These are phyloP conservation scores for Quercus robur DNA, from an alignment of 306 rosid species.

Conservation along the genomic window DNA sequence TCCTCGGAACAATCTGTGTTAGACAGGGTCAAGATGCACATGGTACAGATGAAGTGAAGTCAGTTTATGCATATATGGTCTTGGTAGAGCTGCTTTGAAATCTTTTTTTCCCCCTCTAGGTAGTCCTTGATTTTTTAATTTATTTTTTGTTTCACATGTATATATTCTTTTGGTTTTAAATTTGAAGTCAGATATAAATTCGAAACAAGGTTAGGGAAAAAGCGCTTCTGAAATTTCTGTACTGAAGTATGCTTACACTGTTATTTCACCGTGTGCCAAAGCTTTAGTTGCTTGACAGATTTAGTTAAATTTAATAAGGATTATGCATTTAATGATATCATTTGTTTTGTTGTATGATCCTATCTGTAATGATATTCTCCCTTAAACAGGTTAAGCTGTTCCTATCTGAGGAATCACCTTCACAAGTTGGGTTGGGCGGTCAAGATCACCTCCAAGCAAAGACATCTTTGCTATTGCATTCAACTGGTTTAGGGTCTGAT, in stretches of 20 bases:
- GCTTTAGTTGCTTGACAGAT: background rate
- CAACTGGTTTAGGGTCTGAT: constrained; percentile 62
- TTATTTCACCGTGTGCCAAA: background rate
- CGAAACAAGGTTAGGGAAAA: background rate
- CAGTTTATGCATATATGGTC: constrained; percentile 4
- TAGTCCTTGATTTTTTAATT: background rate
- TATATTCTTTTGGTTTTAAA: background rate
- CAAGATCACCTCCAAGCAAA: constrained; percentile 95
- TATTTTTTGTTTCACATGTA: background rate
- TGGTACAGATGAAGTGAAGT: background rate
- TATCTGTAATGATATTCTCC: constrained; percentile 1
- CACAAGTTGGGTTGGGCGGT: constrained; percentile 70
- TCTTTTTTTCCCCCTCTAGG: background rate
- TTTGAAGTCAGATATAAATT: background rate
- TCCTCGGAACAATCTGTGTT: background rate
- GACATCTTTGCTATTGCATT: constrained; percentile 51
- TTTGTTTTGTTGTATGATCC: background rate
- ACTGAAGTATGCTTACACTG: background rate
- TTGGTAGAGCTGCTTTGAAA: background rate
- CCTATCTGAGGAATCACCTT: constrained; percentile 78
- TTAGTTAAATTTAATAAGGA: background rate
- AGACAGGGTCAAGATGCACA: constrained; percentile 2
- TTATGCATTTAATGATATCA: background rate
- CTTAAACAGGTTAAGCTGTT: constrained; percentile 63
- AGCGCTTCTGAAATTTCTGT: background rate